These are phyloP conservation scores for Cordyceps cicadae DNA, from an alignment of 2,329 filamentous ascomycete genomes.

Conservation along the genomic window DNA sequence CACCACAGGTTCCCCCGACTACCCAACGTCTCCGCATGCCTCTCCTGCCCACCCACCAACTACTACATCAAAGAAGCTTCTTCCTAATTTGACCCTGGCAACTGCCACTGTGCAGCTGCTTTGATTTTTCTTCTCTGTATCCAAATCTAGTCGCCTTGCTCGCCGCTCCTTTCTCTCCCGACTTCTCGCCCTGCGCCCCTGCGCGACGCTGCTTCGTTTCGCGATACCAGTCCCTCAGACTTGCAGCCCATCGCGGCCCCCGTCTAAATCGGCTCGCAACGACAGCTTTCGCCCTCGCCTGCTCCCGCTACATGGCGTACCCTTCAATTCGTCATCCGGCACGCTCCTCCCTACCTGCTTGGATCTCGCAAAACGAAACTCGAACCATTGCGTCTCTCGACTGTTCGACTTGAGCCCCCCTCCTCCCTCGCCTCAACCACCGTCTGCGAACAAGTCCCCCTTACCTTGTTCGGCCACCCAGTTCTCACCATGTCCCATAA, in stretches of 20 bases:
- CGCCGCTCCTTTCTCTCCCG: background rate
- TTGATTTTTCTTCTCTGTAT: background rate
- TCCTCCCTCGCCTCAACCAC: background rate
- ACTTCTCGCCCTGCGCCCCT: background rate
- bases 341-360: background rate
- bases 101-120: background rate
- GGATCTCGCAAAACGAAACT: background rate
- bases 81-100: background rate
- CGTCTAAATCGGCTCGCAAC: background rate
- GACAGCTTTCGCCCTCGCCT: background rate
- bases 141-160: background rate
- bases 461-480: background rate
- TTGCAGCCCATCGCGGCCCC: background rate
- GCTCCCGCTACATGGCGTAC: slow-evolving; percentile 1
- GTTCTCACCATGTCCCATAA: slow-evolving; percentile 16
- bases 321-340: background rate
- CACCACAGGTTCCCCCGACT: slow-evolving; percentile 8
- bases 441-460: background rate
- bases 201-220: background rate
- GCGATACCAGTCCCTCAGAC: background rate
- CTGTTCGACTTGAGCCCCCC: background rate
- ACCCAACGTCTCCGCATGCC: slow-evolving; percentile 8
- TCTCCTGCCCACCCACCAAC: background rate
- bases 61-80: background rate
- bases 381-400: background rate